A percentile compares a stretch with the other conserved stretches of the same genome.
These are phyloP conservation scores for Juglanconis juglandina DNA, from an alignment of 2,329 filamentous ascomycete species.

Conservation along the genomic window DNA sequence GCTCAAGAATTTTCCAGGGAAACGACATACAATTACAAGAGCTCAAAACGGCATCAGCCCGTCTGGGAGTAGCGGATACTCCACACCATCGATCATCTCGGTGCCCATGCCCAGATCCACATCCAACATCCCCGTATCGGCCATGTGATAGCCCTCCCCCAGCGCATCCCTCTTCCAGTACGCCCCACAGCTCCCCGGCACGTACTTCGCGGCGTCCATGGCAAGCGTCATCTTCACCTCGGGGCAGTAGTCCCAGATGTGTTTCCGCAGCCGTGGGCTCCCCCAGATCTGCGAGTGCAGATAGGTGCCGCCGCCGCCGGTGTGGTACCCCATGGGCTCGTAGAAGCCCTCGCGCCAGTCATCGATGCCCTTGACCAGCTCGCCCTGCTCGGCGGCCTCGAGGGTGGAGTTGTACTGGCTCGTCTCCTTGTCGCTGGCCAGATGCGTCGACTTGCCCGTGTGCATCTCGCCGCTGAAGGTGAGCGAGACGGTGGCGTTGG, in stretches of 20 bases:
- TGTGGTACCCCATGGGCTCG: slow-evolving; percentile 54
- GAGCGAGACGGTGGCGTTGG: slow-evolving; percentile 28
- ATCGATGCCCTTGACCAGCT: slow-evolving; percentile 47
- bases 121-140: slow-evolving; percentile 17
- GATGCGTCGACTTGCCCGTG: slow-evolving; percentile 13
- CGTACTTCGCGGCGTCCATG: slow-evolving; percentile 51
- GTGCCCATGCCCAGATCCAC: slow-evolving; percentile 33
- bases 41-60: slow-evolving; percentile 32
- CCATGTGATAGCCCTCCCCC: slow-evolving; percentile 18
- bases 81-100: slow-evolving; percentile 38
- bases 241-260: slow-evolving; percentile 54
- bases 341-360: slow-evolving; percentile 35
- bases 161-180: slow-evolving; percentile 42
- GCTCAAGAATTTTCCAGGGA: not conserved
- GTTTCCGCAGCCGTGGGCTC: slow-evolving; percentile 37
- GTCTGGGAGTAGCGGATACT: slow-evolving; percentile 38
- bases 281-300: slow-evolving; percentile 47
- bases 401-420: slow-evolving; percentile 16
- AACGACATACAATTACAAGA: not conserved
- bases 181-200: slow-evolving; percentile 44
- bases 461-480: slow-evolving; percentile 21
- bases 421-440: slow-evolving; percentile 16
- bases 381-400: slow-evolving; percentile 23
- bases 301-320: slow-evolving; percentile 39
- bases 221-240: slow-evolving; percentile 37